Percentiles rank a stretch among this genome's conserved stretches.
These are phyloP conservation scores for Phytophthora multivora DNA, from an alignment of 352 stramenopile genomes.

Conservation along the genomic window DNA sequence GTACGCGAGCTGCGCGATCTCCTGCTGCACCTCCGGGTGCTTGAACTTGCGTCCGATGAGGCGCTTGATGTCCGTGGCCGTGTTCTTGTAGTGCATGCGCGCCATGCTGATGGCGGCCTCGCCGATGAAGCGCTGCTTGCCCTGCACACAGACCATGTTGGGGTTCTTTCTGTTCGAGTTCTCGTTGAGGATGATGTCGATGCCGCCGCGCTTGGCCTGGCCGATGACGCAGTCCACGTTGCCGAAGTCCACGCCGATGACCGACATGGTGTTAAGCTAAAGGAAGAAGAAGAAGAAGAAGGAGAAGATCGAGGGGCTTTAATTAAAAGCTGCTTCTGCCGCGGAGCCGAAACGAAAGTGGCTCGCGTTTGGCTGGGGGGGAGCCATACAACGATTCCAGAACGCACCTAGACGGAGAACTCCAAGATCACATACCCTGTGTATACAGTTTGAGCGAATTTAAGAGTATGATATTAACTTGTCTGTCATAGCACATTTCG, in stretches of 20 bases:
- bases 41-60: slow-evolving; percentile 97
- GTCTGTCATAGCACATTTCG: neutral
- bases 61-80: slow-evolving; percentile 96
- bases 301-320: neutral
- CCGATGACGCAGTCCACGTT: slow-evolving; percentile 96
- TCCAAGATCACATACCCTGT: slow-evolving; percentile 3
- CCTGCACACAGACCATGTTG: slow-evolving; percentile 87
- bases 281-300: neutral
- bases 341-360: slow-evolving; percentile 39
- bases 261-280: slow-evolving; percentile 88
- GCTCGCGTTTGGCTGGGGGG: slow-evolving; percentile 9
- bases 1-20: slow-evolving; percentile 94
- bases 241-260: slow-evolving; percentile 98
- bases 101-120: slow-evolving; percentile 90
- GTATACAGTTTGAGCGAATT: neutral
- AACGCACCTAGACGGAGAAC: slow-evolving; percentile 24
- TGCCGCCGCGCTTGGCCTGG: slow-evolving; percentile 95
- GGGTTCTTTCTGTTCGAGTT: slow-evolving; percentile 99
- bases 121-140: slow-evolving; percentile 94
- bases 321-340: slow-evolving; percentile 10
- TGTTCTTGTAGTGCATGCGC: slow-evolving; percentile 99
- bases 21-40: slow-evolving; percentile 94
- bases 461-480: neutral
- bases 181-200: slow-evolving; percentile 99
- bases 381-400: slow-evolving; percentile 21